Conservation (phyloP, 306 rosid genomes). For the Cucurbita maxima region DNA sequence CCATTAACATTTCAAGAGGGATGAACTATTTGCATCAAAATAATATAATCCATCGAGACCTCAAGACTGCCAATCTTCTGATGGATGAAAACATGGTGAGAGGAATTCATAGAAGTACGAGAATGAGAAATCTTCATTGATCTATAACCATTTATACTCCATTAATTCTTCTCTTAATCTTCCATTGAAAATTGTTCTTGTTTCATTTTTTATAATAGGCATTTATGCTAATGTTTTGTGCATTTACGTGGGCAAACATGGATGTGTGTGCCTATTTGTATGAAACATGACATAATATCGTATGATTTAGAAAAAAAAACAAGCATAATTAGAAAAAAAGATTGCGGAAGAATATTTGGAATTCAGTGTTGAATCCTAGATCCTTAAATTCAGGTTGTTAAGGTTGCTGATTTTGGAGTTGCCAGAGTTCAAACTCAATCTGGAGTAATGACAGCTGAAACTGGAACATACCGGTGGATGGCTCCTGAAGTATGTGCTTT, state of each 20-base stretch:
- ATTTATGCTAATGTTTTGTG: background rate
- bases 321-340: background rate
- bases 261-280: background rate
- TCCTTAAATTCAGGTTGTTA: slow-evolving; percentile 55
- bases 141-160: background rate
- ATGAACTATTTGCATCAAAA: slow-evolving; percentile 97
- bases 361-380: background rate
- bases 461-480: slow-evolving; percentile 99
- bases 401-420: slow-evolving; percentile 99
- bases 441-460: slow-evolving; percentile 99
- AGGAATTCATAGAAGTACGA: slow-evolving; percentile 13
- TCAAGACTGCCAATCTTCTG: slow-evolving; percentile 99
- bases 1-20: slow-evolving; percentile 89
- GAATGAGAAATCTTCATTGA: background rate
- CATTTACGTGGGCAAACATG: background rate
- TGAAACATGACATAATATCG: background rate
- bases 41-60: slow-evolving; percentile 96
- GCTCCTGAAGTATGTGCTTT: slow-evolving; percentile 79
- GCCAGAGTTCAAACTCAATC: slow-evolving; percentile 93
- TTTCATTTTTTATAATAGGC: background rate
- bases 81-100: slow-evolving; percentile 98
- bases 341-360: slow-evolving; percentile 6
- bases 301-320: background rate
- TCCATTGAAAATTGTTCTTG: background rate
- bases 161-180: background rate